Base-by-base conservation (phyloP, 257 asterid species). In the Solanum rostratum region DNA sequence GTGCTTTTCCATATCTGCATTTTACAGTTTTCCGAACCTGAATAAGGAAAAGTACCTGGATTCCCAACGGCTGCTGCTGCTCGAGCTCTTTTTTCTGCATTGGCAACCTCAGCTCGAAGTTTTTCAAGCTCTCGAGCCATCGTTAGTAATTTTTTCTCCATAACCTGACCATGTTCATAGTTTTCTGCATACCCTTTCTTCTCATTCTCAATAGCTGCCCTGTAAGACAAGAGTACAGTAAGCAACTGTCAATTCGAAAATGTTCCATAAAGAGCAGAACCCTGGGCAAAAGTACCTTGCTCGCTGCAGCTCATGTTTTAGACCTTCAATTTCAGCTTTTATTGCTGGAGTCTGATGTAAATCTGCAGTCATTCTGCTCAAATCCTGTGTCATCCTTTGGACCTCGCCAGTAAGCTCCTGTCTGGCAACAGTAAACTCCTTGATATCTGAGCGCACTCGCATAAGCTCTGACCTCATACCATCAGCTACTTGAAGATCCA, bases 41-140 rank as follows among this genome's bases (percentile, higher is more conserved):
- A 46, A 65, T 30, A 30, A 46, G 63, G 59, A 83, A 59, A 53
- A 46, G 30, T 90, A 96, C 99, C 99, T 79, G 87, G 94, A 92
- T 94, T 93, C 54, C 87, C 96, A 85, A 84, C 88, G 24, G 92
- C 88, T 57, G 92, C 91, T 79, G 91, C 91, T 83, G 94, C 91
- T 76, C 85, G 92, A 45, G 95, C 94, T 90, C 97, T 92, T 84
- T 96, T 96, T 85, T 96, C 97, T 54, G 95, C 97, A 89, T 90
- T 94, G 81, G 97, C 95, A 94, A 95, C 88, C 93, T 95, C 98
- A 16, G 98, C 98, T 84, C 98, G 93, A 85, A 96, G 97, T 86
- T 92, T 96, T 87, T 96, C 99, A 93, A 94, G 87, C 91, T 96
- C 99, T 71, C 98, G 87, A 16, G 95, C 94, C 98, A 96, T 93